A percentile compares a stretch with the other conserved stretches of the same genome.
phyloP scores from a whole-genome alignment of 176 grass and related monocot species.

The Tillandsia fasciculata region DNA sequence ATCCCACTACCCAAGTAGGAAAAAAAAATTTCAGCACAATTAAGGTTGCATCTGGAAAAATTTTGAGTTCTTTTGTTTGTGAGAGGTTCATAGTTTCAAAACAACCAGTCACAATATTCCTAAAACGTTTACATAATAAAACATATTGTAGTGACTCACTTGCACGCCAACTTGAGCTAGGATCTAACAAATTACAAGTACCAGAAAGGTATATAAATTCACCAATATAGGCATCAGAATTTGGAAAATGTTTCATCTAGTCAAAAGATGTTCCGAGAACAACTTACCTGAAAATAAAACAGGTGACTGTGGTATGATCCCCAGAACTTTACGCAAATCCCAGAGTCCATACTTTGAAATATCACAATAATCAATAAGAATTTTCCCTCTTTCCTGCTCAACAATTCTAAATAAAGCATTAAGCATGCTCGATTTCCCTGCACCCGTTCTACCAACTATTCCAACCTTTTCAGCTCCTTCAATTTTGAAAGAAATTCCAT shows the following conservation, averaged over 20 bases:
- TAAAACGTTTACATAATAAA: no score
- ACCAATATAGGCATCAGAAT: neutral
- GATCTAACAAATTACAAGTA: neutral
- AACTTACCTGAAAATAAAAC: constrained; percentile 96
- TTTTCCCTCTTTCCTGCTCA: constrained; percentile 67
- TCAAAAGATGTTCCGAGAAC: constrained; percentile 11
- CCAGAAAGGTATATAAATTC: neutral
- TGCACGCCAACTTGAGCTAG: neutral
- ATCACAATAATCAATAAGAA: constrained; percentile 80
- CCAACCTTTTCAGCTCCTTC: constrained; percentile 90
- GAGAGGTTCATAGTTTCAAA: no score
- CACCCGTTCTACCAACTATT: constrained; percentile 95
- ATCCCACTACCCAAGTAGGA: no score
- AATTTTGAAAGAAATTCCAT: constrained; percentile 89
- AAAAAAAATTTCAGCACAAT: no score
- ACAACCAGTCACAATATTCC: no score
- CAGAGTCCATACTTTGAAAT: constrained; percentile 85
- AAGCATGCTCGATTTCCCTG: constrained; percentile 98
- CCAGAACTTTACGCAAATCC: constrained; percentile 90
- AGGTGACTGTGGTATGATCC: constrained; percentile 93
- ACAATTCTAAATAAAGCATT: constrained; percentile 96
- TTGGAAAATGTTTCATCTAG: neutral
- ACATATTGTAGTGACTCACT: neutral
- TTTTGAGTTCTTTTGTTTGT: no score
- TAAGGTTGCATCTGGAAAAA: no score